Base-by-base conservation (phyloP, 1,139 yeast genomes). In the Saccharomycopsis phalli region DNA sequence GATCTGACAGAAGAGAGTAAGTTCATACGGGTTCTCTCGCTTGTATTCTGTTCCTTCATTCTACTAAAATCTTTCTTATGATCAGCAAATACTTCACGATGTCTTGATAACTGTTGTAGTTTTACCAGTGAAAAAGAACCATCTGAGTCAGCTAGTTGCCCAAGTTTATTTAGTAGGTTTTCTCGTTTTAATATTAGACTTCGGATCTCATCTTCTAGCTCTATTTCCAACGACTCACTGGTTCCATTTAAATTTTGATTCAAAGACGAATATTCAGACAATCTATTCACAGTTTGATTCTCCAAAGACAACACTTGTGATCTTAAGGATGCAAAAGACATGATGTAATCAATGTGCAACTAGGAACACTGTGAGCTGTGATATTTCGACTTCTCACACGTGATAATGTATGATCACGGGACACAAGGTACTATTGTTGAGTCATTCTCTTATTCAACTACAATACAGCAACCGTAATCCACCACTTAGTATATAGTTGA, bases 31-130 rank as follows among this genome's bases (percentile, higher is more conserved):
- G 81, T 78, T 43, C 95, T 73, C 51, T 81, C 94, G 50, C 83
- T 88, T 45, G 68, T 66, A 31, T 84, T 76, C 11, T 76, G 64
- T 5, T 68, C 58, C 48, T 71, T 65, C 40, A 88, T 71, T 48
- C 82, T 71, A 35, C 63, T 60, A 52, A 73, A 81, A 47, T 79
- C 81, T 38, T 66, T 60, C 58, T 72, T 68, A 58, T 84, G 93
- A 42, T 87, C 94, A 41, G 65, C 70, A 27, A 86, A 63, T 21
- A 74, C 71, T 57, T 87, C 95, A 51, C 73, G 74, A 57, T 87
- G 95, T 45, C 97, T 75, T 42, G 80, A 76, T 36, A 87, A 63
- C 56, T 91, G 97, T 53, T 83, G 91, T 30, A 77, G 59, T 58
- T 84, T 83, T 0, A 91, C 74, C 1, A 91, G 74, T 2, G 87